phyloP scores from a whole-genome alignment of 2,329 filamentous ascomycete genomes.

The Sphaerulina vaccinii region DNA sequence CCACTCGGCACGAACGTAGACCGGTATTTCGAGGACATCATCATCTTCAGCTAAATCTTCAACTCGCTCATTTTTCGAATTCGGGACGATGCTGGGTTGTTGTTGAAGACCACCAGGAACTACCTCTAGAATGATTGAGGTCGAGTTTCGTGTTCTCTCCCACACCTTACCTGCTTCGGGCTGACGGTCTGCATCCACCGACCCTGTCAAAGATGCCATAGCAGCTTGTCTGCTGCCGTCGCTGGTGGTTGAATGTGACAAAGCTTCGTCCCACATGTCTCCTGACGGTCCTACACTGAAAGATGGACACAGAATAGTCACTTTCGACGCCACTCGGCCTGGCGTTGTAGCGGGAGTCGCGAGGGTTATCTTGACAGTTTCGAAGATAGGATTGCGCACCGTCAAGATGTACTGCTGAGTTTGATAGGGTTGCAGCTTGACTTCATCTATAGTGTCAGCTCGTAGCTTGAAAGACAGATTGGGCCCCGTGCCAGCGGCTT shows the following conservation, averaged over 20 bases:
- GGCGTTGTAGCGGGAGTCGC: conserved; percentile 80
- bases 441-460: conserved; percentile 19
- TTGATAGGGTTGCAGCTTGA: conserved; percentile 42
- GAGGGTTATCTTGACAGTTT: conserved; percentile 80
- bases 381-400: conserved; percentile 91
- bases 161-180: conserved; percentile 93
- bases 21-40: conserved; percentile 79
- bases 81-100: conserved; percentile 37
- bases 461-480: conserved; percentile 29
- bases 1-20: conserved; percentile 92
- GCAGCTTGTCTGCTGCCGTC: conserved; percentile 34
- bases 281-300: conserved; percentile 94
- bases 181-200: conserved; percentile 55
- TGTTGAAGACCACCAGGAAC: conserved; percentile 55
- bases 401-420: conserved; percentile 80
- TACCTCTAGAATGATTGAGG: conserved; percentile 88
- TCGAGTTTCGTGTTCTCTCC: conserved; percentile 92
- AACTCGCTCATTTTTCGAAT: conserved; percentile 40
- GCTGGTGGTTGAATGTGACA: conserved; percentile 48
- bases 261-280: conserved; percentile 82
- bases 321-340: conserved; percentile 70
- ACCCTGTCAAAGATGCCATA: conserved; percentile 36
- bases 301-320: conserved; percentile 90
- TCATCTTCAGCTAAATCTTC: conserved; percentile 53
- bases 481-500: conserved; percentile 32